Percentiles rank a stretch among this genome's conserved stretches.
Evolutionary conservation across 2,329 filamentous ascomycete species (phyloP).

Genomic region (Mariannaea sp.): DNA sequence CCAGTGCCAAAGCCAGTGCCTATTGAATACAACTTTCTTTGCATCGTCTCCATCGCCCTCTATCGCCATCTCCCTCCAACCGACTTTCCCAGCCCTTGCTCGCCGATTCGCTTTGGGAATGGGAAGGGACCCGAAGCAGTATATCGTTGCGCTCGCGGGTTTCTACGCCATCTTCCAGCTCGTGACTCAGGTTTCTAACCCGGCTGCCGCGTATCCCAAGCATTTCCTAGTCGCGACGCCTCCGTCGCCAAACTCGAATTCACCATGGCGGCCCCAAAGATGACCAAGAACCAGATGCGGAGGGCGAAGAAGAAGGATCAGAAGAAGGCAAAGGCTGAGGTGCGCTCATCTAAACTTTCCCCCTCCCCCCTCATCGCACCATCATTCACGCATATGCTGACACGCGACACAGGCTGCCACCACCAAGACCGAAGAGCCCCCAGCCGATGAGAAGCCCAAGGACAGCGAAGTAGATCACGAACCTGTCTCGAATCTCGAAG

Average conservation of each 20-base stretch:
- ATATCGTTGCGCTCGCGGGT: constrained; percentile 41
- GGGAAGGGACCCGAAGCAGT: constrained; percentile 47
- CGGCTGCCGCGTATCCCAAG: constrained; percentile 34
- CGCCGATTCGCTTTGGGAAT: constrained; percentile 35
- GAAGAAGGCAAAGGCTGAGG: constrained; percentile 69
- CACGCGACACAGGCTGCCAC: constrained; percentile 29
- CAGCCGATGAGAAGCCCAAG: constrained; percentile 30
- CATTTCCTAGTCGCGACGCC: constrained; percentile 35
- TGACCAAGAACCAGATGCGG: constrained; percentile 92
- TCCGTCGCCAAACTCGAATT: constrained; percentile 32
- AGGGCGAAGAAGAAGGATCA: constrained; percentile 94
- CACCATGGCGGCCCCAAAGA: constrained; percentile 70
- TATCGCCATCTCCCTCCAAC: constrained; percentile 6
- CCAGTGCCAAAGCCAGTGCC: constrained; percentile 17
- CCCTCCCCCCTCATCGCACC: neutral
- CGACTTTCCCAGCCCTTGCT: constrained; percentile 6
- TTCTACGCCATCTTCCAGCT: constrained; percentile 46
- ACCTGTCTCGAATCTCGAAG: constrained; percentile 46
- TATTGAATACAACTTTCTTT: constrained; percentile 11
- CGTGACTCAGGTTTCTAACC: constrained; percentile 43
- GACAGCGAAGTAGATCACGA: constrained; percentile 43
- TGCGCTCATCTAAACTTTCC: constrained; percentile 36
- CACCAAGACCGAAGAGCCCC: constrained; percentile 25
- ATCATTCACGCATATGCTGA: constrained; percentile 23
- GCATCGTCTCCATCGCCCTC: constrained; percentile 5